A percentile compares a stretch with the other conserved stretches of the same genome.
phyloP scores from a whole-genome alignment of 2,329 filamentous ascomycete genomes.

The Hansfordia pulvinata region DNA sequence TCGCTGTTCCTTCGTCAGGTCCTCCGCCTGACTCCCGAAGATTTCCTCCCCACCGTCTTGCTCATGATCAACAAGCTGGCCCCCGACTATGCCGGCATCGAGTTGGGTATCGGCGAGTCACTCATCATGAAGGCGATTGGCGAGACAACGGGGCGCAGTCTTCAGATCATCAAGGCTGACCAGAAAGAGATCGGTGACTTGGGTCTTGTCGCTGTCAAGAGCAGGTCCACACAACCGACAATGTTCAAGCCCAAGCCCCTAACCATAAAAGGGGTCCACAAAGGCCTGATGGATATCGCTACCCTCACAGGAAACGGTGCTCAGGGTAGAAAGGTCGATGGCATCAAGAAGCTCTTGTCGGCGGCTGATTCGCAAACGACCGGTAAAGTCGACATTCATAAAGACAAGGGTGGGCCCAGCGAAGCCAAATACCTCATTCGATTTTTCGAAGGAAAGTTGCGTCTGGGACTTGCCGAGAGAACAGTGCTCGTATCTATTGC shows the following conservation, averaged over 20 bases:
- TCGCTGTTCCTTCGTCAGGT: slow-evolving; percentile 87
- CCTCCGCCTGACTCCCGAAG: slow-evolving; percentile 75
- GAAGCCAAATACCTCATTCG: slow-evolving; percentile 91
- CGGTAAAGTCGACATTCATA: slow-evolving; percentile 76
- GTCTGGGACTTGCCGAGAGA: slow-evolving; percentile 82
- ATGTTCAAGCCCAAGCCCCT: slow-evolving; percentile 97
- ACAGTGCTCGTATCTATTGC: slow-evolving; percentile 83
- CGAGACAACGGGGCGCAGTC: slow-evolving; percentile 77
- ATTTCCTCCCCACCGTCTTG: slow-evolving; percentile 76
- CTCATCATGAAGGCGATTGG: slow-evolving; percentile 98
- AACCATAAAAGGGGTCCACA: slow-evolving; percentile 75
- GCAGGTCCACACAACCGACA: slow-evolving; percentile 84
- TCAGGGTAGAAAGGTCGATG: slow-evolving; percentile 80
- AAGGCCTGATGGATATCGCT: slow-evolving; percentile 78
- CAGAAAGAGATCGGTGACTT: slow-evolving; percentile 95
- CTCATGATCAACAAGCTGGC: slow-evolving; percentile 98
- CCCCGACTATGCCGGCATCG: slow-evolving; percentile 90
- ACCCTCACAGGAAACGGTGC: slow-evolving; percentile 76
- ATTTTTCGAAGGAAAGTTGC: slow-evolving; percentile 86
- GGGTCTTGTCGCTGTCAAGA: slow-evolving; percentile 89
- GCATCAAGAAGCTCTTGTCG: slow-evolving; percentile 93
- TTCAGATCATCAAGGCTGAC: slow-evolving; percentile 84
- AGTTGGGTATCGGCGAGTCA: slow-evolving; percentile 96
- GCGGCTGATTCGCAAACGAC: slow-evolving; percentile 63
- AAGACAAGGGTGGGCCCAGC: slow-evolving; percentile 86